Percentiles rank a stretch among this genome's conserved stretches.
phyloP scores from a whole-genome alignment of 306 rosid species.

The Quercus wislizeni region DNA sequence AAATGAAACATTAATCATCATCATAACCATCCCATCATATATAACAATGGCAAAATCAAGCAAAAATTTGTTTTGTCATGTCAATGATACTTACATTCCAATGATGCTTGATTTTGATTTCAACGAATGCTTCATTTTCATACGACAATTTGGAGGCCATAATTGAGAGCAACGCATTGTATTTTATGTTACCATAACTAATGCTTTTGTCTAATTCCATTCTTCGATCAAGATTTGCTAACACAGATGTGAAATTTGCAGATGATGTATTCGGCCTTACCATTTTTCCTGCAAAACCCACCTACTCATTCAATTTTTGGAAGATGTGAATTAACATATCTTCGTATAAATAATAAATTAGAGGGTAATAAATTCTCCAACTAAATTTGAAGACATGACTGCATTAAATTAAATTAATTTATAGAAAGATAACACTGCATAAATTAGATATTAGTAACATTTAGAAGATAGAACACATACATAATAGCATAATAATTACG shows the following conservation, averaged over 20 bases:
- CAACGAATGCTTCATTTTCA: conserved; percentile 29
- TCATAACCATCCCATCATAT: neutral
- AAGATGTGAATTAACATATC: neutral
- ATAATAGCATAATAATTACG: neutral
- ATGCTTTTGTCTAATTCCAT: conserved; percentile 35
- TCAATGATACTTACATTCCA: conserved; percentile 35
- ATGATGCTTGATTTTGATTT: conserved; percentile 9
- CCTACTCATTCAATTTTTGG: too few relatives aligned
- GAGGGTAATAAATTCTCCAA: too few relatives aligned
- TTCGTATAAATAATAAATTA: neutral
- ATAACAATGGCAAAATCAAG: neutral
- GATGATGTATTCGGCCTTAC: conserved; percentile 32
- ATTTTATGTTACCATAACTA: conserved; percentile 10
- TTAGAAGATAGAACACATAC: too few relatives aligned
- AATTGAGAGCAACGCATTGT: conserved; percentile 26
- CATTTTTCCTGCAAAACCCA: conserved; percentile 23
- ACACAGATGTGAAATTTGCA: conserved; percentile 8
- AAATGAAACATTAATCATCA: too few relatives aligned
- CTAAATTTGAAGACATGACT: too few relatives aligned
- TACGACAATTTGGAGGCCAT: conserved; percentile 50
- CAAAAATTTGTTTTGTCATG: neutral
- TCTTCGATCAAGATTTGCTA: conserved; percentile 28
- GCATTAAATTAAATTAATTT: too few relatives aligned
- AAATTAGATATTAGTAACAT: neutral
- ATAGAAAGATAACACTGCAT: too few relatives aligned